phyloP scores from a whole-genome alignment of 139 green algal species.

The Nannochloris sp. region DNA sequence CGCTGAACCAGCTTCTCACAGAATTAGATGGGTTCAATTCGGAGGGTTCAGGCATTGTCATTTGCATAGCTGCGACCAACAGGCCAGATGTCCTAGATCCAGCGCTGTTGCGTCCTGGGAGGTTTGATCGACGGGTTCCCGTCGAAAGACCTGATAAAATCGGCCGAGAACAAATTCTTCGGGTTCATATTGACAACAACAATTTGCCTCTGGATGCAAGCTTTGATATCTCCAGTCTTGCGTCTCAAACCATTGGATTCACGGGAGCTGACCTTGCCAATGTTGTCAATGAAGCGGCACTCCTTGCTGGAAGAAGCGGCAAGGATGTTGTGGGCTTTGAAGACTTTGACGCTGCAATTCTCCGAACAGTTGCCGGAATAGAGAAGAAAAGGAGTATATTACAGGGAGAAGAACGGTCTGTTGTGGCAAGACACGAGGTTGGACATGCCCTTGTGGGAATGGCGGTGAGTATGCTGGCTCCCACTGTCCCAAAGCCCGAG shows the following conservation, averaged over 20 bases:
- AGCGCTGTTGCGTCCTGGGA: constrained; percentile 67
- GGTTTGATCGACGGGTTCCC: constrained; percentile 71
- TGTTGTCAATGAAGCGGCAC: constrained; percentile 79
- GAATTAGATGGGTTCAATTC: constrained; percentile 78
- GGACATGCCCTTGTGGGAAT: constrained; percentile 82
- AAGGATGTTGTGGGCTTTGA: constrained; percentile 1
- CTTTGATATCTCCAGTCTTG: constrained; percentile 47
- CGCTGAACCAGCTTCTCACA: constrained; percentile 85
- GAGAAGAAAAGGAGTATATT: constrained; percentile 85
- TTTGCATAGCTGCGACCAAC: constrained; percentile 82
- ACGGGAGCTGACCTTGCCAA: constrained; percentile 88
- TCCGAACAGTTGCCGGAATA: constrained; percentile 73
- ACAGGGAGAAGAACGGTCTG: constrained; percentile 66
- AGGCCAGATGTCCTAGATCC: constrained; percentile 78
- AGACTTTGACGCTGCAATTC: constrained; percentile 70
- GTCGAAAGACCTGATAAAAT: constrained; percentile 65
- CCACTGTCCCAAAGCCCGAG: constrained; percentile 40
- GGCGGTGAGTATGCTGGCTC: constrained; percentile 57
- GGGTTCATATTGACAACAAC: constrained; percentile 48
- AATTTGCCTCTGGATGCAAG: constrained; percentile 61
- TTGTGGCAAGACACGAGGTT: constrained; percentile 80
- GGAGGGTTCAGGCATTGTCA: constrained; percentile 41
- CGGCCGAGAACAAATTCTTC: constrained; percentile 62
- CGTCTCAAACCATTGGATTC: constrained; percentile 49
- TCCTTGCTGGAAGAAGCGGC: constrained; percentile 37